Base-by-base conservation (phyloP, 768 basidiomycete genomes). In the Phlegmacium glaucopus region DNA sequence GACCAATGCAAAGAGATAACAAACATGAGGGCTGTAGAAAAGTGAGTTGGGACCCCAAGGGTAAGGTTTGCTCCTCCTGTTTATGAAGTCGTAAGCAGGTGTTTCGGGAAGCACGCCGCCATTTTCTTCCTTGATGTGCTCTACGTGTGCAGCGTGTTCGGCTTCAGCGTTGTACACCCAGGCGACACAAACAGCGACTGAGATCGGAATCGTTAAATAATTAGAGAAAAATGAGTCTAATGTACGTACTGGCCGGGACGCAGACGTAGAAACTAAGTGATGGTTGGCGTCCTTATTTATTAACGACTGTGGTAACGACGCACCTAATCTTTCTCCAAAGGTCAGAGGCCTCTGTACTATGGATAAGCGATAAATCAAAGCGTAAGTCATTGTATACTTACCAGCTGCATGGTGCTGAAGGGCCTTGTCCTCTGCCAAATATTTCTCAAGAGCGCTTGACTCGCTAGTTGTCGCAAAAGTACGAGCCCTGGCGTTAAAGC, bases 241-340 rank as follows among this genome's bases (percentile, higher is more conserved):
- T 10, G 18, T 12, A 37, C 86, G 48, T 54, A 91, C 90, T 83
- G 51, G 75, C 81, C 52, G 90, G 90, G 48, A 85, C 36, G 61
- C 87, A 90, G 51, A 83, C 83, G 55, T 77, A 92, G 72, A 76
- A 79, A 67, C 90, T 91, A 52, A 6, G 45, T 11, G 39, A 36
- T 55, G 26, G 38, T 63, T 39, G 53, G 11, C 10, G 41, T 39
- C 27, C 45, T 18, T 55, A 41, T 37, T 56, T 50, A 11, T 39
- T 22, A 30, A 39, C 9, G n/a, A n/a, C n/a, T n/a, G 36, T n/a
- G 39, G 25, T 43, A 2, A 10, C 3, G 22, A 62, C 77, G 42
- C 61, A 86, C 89, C 87, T 87, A 65, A 93, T 88, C 72, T 84
- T 90, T 61, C 88, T 83, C 90, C 90, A 93, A 54, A 93, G 79